Conservation (phyloP, 176 grass and related monocot species). For the Carex pumila region DNA sequence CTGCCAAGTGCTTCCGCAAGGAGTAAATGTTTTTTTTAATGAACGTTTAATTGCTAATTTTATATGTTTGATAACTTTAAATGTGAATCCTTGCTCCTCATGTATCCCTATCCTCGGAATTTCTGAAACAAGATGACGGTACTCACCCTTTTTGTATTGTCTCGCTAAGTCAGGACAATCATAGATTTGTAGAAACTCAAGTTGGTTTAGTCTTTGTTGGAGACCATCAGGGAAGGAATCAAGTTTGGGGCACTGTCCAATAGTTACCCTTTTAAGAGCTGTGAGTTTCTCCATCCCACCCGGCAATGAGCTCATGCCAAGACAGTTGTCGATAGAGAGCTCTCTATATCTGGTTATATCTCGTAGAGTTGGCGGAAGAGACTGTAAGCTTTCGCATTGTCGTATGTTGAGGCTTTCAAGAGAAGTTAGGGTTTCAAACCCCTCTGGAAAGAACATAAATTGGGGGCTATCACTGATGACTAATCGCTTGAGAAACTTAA, state of each 20-base stretch:
- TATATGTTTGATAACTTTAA: no score
- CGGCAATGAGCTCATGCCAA: not conserved
- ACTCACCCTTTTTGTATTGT: not conserved
- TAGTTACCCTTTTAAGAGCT: not conserved
- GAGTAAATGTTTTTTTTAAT: no score
- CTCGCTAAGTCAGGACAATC: not conserved
- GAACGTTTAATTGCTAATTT: no score
- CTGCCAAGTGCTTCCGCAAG: no score
- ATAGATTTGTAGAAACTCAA: not conserved
- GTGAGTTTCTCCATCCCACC: not conserved
- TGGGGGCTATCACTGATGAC: not conserved
- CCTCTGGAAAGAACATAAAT: not conserved
- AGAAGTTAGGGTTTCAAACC: not conserved
- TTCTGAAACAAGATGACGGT: not conserved
- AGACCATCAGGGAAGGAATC: not conserved
- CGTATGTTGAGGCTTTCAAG: not conserved
- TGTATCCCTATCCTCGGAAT: not conserved
- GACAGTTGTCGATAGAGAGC: not conserved
- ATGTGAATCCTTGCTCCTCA: no score
- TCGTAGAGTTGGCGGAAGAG: not conserved
- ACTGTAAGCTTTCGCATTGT: not conserved
- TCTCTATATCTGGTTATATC: not conserved
- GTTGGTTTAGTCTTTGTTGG: not conserved
- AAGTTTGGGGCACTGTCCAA: not conserved
- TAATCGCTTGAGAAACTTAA: not conserved